Conservation (phyloP, 306 rosid species). For the Herpetospermum pedunculosum region DNA sequence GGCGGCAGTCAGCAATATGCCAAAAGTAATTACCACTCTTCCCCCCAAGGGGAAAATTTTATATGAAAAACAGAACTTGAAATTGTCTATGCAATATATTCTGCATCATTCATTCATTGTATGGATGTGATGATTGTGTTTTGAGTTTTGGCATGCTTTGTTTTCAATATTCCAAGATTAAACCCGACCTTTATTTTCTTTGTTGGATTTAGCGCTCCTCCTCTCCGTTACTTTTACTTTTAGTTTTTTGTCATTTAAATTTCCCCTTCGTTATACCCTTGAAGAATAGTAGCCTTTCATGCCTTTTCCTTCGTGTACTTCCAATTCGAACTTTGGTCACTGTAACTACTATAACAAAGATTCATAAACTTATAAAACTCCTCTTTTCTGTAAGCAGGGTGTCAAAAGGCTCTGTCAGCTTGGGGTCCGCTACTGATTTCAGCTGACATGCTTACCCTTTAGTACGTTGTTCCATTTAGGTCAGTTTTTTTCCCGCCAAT, state of each 20-base stretch:
- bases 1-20: constrained; percentile 30
- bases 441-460: constrained; percentile 67
- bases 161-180: too few species aligned
- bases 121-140: background rate
- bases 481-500: constrained; percentile 44
- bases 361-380: constrained; percentile 49
- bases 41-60: background rate
- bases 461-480: constrained; percentile 69
- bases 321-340: constrained; percentile 44
- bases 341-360: constrained; percentile 25
- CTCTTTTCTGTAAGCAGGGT: constrained; percentile 64
- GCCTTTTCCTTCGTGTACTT: constrained; percentile 49
- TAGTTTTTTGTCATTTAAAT: background rate
- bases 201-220: background rate
- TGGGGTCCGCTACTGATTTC: constrained; percentile 59
- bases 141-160: background rate
- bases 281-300: constrained; percentile 17
- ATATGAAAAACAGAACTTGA: background rate
- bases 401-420: constrained; percentile 56
- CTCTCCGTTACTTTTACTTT: too few species aligned
- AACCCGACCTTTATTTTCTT: background rate
- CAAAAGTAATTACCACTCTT: constrained; percentile 25
- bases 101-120: background rate
- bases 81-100: background rate
- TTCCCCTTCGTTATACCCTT: constrained; percentile 2